Evolutionary conservation across 2,329 filamentous ascomycete species (phyloP).

Genomic region (Scedosporium boydii): DNA sequence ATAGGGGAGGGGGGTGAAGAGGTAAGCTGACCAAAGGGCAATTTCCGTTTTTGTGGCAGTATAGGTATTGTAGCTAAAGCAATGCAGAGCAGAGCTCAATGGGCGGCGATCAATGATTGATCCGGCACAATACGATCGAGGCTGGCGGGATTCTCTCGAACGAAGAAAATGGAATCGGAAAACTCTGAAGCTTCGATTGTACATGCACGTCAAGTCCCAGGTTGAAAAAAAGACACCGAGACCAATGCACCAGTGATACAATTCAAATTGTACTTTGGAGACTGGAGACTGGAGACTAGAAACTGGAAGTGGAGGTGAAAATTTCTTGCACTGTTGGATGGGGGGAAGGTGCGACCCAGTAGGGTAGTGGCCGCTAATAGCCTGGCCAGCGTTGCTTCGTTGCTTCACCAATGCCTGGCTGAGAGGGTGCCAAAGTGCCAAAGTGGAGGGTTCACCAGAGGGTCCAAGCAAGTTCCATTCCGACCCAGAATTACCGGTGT

Average conservation of each 20-base stretch:
- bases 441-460: neutral
- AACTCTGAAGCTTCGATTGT: no score
- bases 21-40: neutral
- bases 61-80: neutral
- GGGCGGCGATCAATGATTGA: neutral
- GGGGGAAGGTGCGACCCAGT: neutral
- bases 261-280: no score
- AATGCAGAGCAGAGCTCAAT: neutral
- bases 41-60: neutral
- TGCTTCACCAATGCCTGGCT: no score
- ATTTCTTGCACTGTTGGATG: neutral
- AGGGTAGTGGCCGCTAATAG: neutral
- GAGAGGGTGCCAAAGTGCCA: no score
- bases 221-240: no score
- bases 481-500: conserved; percentile 1
- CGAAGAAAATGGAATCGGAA: no score
- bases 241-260: no score
- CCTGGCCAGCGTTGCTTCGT: no score
- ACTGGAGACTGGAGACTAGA: no score
- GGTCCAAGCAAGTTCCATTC: neutral
- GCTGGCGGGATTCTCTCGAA: neutral
- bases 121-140: neutral
- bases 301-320: neutral
- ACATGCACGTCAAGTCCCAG: no score
- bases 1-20: neutral